A percentile compares a stretch with the other conserved stretches of the same genome.
Conservation (phyloP, 1,139 yeast species). For the Yamadazyma diddensiae region DNA sequence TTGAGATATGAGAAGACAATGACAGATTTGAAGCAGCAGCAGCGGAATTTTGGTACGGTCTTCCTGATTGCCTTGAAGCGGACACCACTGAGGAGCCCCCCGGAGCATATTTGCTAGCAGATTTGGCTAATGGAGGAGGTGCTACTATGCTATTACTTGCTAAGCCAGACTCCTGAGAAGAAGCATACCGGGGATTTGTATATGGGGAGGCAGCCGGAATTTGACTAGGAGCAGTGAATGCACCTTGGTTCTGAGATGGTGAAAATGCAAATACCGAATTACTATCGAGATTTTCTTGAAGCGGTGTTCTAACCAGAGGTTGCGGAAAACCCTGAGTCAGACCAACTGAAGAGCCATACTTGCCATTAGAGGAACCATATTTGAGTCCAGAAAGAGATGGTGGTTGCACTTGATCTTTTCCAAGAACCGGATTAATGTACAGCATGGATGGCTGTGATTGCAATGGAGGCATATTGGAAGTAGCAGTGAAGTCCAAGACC, state of each 20-base stretch:
- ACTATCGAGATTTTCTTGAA: constrained; percentile 8
- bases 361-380: constrained; percentile 1
- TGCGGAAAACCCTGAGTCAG: neutral
- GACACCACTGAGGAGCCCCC: constrained; percentile 5
- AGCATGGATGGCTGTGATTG: constrained; percentile 1
- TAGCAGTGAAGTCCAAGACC: constrained; percentile 37
- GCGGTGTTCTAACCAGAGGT: constrained; percentile 11
- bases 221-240: constrained; percentile 2
- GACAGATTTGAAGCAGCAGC: constrained; percentile 15
- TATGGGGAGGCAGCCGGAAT: constrained; percentile 4
- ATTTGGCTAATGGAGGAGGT: constrained; percentile 11
- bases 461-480: constrained; percentile 2
- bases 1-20: constrained; percentile 5
- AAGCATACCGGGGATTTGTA: constrained; percentile 24
- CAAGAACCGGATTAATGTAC: neutral
- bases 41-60: constrained; percentile 14
- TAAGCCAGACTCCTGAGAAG: constrained; percentile 11
- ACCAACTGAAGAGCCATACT: constrained; percentile 5
- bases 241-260: constrained; percentile 3
- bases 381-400: constrained; percentile 1
- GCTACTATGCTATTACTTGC: neutral
- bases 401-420: constrained; percentile 4
- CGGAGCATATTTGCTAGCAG: constrained; percentile 15
- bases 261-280: constrained; percentile 10
- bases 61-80: constrained; percentile 8